These are phyloP conservation scores for Blastobotrys proliferans DNA, from an alignment of 1,139 yeast species.

Conservation along the genomic window DNA sequence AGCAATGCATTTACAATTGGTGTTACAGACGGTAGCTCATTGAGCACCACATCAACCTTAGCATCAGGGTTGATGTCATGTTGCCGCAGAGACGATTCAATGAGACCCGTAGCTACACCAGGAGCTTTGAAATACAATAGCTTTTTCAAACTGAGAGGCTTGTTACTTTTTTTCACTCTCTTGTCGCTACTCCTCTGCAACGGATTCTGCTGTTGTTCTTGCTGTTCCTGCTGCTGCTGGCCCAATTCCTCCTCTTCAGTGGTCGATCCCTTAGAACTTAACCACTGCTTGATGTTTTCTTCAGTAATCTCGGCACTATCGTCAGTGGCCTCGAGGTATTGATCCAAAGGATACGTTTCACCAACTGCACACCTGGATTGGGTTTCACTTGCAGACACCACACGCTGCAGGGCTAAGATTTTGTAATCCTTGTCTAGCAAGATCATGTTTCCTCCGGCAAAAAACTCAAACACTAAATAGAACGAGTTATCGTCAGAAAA, in stretches of 20 bases:
- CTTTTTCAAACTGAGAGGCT: constrained; percentile 48
- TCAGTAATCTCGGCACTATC: constrained; percentile 10
- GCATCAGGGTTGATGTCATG: constrained; percentile 45
- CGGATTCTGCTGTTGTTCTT: constrained; percentile 43
- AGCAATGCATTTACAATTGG: constrained; percentile 45
- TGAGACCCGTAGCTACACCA: constrained; percentile 72
- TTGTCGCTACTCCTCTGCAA: constrained; percentile 13
- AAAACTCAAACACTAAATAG: constrained; percentile 82
- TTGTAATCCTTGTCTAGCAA: constrained; percentile 64
- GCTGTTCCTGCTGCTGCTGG: constrained; percentile 5
- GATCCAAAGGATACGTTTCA: constrained; percentile 52
- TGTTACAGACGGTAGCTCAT: constrained; percentile 17
- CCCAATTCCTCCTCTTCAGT: constrained; percentile 12
- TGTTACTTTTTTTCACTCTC: constrained; percentile 33
- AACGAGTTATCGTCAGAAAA: constrained; percentile 72
- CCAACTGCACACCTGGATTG: constrained; percentile 53
- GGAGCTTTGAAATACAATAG: constrained; percentile 64
- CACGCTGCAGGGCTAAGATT: constrained; percentile 71
- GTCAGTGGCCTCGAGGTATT: constrained; percentile 16
- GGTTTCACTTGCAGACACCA: constrained; percentile 54
- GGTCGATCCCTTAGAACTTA: constrained; percentile 16
- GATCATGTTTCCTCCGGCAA: constrained; percentile 89
- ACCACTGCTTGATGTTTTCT: constrained; percentile 19
- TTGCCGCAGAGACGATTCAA: constrained; percentile 52
- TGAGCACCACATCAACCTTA: constrained; percentile 26